Evolutionary conservation across 192 early-diverging fungal genomes (phyloP), one percentile per base, ranked within the genome.

Genomic region (Backusella macrospora): DNA sequence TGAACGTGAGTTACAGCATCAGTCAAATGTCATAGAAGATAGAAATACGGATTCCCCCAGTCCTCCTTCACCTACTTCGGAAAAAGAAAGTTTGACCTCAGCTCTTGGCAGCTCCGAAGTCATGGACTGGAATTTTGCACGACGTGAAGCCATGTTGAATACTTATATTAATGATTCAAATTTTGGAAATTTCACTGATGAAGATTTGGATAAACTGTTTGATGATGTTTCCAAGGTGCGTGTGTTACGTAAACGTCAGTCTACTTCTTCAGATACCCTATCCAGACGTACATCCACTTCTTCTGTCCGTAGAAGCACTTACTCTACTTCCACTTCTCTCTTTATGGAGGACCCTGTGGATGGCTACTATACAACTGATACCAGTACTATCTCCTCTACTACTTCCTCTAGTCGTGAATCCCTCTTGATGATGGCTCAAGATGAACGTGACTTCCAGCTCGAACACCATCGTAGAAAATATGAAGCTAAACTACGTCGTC

Each of bases 81-180:
- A 29, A 37, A 48, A 12, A 8, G 26, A 71, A 40, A 43, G 38
- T 66, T 45, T 64, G 21, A 38, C 21, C 46, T 37, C 62, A 49
- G 49, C 37, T 26, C 16, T 68, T 21, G 34, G 26, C 23, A 82
- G 70, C 52, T 81, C 81, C 5, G 86, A 90, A 45, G 72, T 82
- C 29, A 86, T 86, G 3, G 93, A 94, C 73, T 95, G 92, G 92
- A 88, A 88, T 39, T 92, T 86, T 81, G 92, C 92, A 1, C 89
- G 86, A 74, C 83, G 85, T 26, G 92, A 95, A 74, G 89, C 87
- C 1, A 86, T 87, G 37, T 73, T 90, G 16, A 84, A 88, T 67
- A 73, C 82, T 5, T 73, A 73, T 37, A 68, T 65, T 6, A 78
- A 83, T 40, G 59, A 73, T 45, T 82, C 83, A 5, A 82, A 85